Evolutionary conservation across 768 basidiomycete genomes (phyloP).

Genomic region (Phylloporus scabripes): DNA sequence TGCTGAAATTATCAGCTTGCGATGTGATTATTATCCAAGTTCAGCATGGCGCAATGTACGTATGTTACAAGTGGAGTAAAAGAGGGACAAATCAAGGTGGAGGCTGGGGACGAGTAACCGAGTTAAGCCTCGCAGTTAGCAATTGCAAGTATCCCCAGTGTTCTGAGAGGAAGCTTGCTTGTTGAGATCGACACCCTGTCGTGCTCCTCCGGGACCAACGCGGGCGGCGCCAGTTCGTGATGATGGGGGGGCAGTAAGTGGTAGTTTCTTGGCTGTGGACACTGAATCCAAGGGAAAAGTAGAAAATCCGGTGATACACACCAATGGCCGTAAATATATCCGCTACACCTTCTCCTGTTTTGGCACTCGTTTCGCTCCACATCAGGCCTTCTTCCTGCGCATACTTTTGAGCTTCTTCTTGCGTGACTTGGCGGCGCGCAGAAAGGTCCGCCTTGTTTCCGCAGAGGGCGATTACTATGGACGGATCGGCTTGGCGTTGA

Average conservation of each 20-base stretch:
- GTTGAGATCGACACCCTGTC: constrained; percentile 78
- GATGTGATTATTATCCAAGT: constrained; percentile 24
- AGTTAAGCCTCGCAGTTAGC: constrained; percentile 37
- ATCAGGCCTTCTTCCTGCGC: constrained; percentile 88
- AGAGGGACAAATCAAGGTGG: constrained; percentile 11
- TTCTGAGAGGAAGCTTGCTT: constrained; percentile 48
- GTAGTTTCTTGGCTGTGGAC: constrained; percentile 76
- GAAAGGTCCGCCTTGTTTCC: constrained; percentile 93
- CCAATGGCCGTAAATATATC: constrained; percentile 86
- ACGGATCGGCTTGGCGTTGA: constrained; percentile 95
- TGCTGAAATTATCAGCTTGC: constrained; percentile 5
- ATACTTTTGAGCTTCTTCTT: constrained; percentile 89
- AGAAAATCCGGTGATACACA: constrained; percentile 32
- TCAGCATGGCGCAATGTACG: constrained; percentile 24
- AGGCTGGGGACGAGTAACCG: constrained; percentile 3
- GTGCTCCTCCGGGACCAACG: constrained; percentile 44
- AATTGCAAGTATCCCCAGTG: constrained; percentile 69
- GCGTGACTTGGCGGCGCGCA: constrained; percentile 76
- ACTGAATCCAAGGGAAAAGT: background rate
- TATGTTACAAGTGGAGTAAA: constrained; percentile 28
- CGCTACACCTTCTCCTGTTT: constrained; percentile 79
- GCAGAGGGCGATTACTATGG: constrained; percentile 92
- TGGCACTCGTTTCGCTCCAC: constrained; percentile 91
- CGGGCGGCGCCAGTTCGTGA: constrained; percentile 50
- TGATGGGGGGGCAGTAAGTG: constrained; percentile 68